phyloP scores from a whole-genome alignment of 2,329 filamentous ascomycete species.

The Aspergillus alliaceus region DNA sequence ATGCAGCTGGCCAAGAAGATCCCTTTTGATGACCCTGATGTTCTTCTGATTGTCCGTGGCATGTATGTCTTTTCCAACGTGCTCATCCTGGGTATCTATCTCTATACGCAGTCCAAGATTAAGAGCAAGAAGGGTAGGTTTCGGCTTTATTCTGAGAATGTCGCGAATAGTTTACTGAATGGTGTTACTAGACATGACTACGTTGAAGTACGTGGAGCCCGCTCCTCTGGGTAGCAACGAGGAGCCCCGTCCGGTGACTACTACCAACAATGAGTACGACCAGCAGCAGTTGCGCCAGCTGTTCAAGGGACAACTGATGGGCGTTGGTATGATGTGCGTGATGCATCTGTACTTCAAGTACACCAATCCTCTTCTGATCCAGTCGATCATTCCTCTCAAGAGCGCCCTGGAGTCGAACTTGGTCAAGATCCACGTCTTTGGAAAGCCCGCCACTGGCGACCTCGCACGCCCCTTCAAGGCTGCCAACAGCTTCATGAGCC shows the following conservation, averaged over 20 bases:
- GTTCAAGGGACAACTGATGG: conserved; percentile 92
- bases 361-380: conserved; percentile 98
- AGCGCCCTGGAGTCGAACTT: conserved; percentile 91
- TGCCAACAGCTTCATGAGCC: conserved; percentile 74
- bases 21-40: conserved; percentile 84
- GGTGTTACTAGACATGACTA: conserved; percentile 73
- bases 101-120: conserved; percentile 81
- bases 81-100: conserved; percentile 79
- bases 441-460: conserved; percentile 82
- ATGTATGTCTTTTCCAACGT: conserved; percentile 72
- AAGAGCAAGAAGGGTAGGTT: conserved; percentile 93
- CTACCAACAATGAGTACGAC: conserved; percentile 95
- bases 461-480: conserved; percentile 96
- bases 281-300: conserved; percentile 76
- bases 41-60: conserved; percentile 63
- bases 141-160: not conserved
- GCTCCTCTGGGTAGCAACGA: conserved; percentile 89
- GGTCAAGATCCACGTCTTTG: conserved; percentile 91
- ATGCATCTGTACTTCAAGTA: conserved; percentile 99
- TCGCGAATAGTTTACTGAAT: not conserved
- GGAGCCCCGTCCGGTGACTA: conserved; percentile 94
- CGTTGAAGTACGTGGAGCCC: conserved; percentile 97
- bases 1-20: conserved; percentile 98
- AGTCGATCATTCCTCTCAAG: conserved; percentile 98
- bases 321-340: conserved; percentile 94